These are phyloP conservation scores for Fusarium incarnatum DNA, from an alignment of 2,329 filamentous ascomycete species.

Conservation along the genomic window DNA sequence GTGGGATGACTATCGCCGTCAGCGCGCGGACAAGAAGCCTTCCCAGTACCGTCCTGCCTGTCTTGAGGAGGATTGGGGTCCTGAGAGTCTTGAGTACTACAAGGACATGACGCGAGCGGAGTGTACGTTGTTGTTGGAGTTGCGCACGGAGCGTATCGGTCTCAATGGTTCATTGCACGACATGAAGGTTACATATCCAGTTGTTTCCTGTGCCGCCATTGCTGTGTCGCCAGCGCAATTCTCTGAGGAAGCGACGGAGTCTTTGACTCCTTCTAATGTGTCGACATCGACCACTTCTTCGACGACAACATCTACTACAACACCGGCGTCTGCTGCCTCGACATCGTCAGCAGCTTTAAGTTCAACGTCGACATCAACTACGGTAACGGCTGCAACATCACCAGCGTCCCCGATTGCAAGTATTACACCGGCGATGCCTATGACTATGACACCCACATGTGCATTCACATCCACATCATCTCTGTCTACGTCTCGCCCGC, in stretches of 20 bases:
- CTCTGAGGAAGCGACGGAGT: fast-evolving
- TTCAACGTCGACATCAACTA: no score
- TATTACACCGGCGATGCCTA: no score
- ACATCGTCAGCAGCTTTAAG: no score
- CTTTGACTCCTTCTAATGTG: no score
- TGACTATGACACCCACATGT: no score
- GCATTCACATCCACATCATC: no score
- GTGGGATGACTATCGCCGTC: neutral
- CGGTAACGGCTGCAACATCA: no score
- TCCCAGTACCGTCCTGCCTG: neutral
- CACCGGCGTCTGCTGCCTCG: neutral
- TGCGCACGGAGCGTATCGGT: neutral
- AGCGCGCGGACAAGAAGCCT: neutral
- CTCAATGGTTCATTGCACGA: neutral
- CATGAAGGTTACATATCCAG: neutral
- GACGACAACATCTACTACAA: neutral
- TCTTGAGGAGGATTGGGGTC: neutral
- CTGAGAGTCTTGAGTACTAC: neutral
- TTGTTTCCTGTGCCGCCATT: neutral
- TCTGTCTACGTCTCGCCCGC: no score
- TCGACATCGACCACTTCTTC: neutral
- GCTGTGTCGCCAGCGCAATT: fast-evolving
- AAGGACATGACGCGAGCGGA: neutral
- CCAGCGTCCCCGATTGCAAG: no score
- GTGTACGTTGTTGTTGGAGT: neutral